Percentiles rank a stretch among this genome's conserved stretches.
Evolutionary conservation across 2,329 filamentous ascomycete species (phyloP).

Genomic region (Penicillium sp.): DNA sequence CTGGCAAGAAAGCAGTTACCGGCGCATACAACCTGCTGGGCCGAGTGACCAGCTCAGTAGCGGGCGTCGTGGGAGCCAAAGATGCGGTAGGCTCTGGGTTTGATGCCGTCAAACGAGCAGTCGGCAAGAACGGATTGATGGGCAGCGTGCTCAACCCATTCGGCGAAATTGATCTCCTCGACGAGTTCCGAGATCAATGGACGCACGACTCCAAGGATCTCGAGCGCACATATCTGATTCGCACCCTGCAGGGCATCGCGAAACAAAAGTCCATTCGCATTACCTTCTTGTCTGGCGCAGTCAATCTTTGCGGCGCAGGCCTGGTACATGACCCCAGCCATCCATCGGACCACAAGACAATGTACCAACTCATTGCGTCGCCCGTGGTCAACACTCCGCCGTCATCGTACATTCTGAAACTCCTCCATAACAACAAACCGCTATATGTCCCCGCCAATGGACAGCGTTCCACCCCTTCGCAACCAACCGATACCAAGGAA

Average conservation of each 20-base stretch:
- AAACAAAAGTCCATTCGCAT: slow-evolving; percentile 94
- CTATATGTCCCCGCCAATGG: slow-evolving; percentile 91
- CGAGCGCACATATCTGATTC: slow-evolving; percentile 91
- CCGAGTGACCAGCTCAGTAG: slow-evolving; percentile 90
- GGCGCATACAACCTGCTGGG: slow-evolving; percentile 94
- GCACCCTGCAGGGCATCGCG: slow-evolving; percentile 89
- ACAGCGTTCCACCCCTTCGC: slow-evolving; percentile 60
- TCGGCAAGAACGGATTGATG: slow-evolving; percentile 94
- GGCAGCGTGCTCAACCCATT: slow-evolving; percentile 93
- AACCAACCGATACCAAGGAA: slow-evolving; percentile 87
- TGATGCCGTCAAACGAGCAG: slow-evolving; percentile 90
- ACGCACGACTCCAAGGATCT: slow-evolving; percentile 97
- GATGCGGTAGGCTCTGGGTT: slow-evolving; percentile 90
- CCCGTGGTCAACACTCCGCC: slow-evolving; percentile 88
- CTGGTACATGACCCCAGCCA: slow-evolving; percentile 90
- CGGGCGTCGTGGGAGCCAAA: slow-evolving; percentile 91
- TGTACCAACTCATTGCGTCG: slow-evolving; percentile 96
- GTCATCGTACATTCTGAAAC: slow-evolving; percentile 78
- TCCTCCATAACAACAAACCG: slow-evolving; percentile 91
- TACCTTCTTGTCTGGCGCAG: slow-evolving; percentile 89
- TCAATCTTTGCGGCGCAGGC: slow-evolving; percentile 87
- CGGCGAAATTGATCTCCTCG: slow-evolving; percentile 88
- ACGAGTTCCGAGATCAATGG: slow-evolving; percentile 95
- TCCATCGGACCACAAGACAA: slow-evolving; percentile 93
- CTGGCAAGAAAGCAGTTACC: slow-evolving; percentile 94